These are phyloP conservation scores for Cynara cardunculus DNA, from an alignment of 129 eudicot genomes.

Conservation along the genomic window DNA sequence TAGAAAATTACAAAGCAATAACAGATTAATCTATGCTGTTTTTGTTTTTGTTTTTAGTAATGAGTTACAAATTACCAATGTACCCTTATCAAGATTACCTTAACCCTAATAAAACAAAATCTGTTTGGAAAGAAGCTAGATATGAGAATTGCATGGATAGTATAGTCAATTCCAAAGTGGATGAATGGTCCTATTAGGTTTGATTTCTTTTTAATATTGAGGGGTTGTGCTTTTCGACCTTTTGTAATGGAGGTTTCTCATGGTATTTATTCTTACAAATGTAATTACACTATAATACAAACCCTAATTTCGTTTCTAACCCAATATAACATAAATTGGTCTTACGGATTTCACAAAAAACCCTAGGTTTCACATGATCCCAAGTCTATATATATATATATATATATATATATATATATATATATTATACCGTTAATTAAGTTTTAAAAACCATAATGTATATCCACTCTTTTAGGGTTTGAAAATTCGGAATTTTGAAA, in stretches of 20 bases:
- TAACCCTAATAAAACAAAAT: not conserved
- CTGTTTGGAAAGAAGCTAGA: not conserved
- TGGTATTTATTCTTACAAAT: conserved; percentile 8
- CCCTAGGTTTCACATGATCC: too few species aligned
- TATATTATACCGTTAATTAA: not conserved
- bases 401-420: not conserved
- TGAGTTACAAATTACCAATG: not conserved
- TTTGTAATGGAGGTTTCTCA: conserved; percentile 23
- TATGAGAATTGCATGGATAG: conserved; percentile 8
- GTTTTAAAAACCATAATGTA: not conserved
- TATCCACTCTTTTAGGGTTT: not conserved
- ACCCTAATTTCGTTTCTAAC: conserved; percentile 12
- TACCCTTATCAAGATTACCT: not conserved
- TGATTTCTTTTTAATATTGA: conserved; percentile 17
- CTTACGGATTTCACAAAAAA: too few species aligned
- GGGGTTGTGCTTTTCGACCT: conserved; percentile 21
- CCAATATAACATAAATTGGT: too few species aligned
- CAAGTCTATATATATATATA: not conserved
- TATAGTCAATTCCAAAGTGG: conserved; percentile 43
- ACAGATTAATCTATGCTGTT: too few species aligned
- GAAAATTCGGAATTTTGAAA: not conserved
- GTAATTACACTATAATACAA: not conserved
- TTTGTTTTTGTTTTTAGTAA: too few species aligned
- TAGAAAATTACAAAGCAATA: not conserved
- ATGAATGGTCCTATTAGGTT: conserved; percentile 36